phyloP scores from a whole-genome alignment of 345 rosid species.

The Brassica juncea region DNA sequence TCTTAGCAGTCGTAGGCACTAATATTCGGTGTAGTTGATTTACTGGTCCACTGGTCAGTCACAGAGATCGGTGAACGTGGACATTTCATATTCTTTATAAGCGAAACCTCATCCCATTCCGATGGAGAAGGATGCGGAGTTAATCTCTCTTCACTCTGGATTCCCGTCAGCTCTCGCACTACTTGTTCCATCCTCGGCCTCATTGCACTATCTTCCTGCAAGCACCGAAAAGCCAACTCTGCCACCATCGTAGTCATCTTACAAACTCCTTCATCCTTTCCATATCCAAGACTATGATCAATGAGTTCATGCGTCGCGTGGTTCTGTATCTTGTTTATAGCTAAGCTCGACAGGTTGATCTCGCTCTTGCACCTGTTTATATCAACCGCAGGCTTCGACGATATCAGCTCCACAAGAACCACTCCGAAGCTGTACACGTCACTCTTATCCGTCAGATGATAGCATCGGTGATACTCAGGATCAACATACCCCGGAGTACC shows the following conservation, averaged over 20 bases:
- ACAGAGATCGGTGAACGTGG: slow-evolving; percentile 62
- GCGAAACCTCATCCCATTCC: slow-evolving; percentile 37
- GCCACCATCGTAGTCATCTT: slow-evolving; percentile 54
- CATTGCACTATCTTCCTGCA: slow-evolving; percentile 58
- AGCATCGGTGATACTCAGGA: slow-evolving; percentile 66
- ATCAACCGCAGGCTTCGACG: slow-evolving; percentile 71
- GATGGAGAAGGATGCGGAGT: slow-evolving; percentile 46
- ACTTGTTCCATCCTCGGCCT: slow-evolving; percentile 62
- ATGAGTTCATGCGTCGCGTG: slow-evolving; percentile 48
- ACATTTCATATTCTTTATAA: slow-evolving; percentile 37
- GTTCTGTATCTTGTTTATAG: slow-evolving; percentile 54
- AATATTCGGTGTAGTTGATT: slow-evolving; percentile 43
- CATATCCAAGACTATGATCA: slow-evolving; percentile 57
- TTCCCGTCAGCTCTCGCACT: slow-evolving; percentile 46
- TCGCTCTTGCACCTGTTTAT: slow-evolving; percentile 53
- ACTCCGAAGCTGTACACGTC: slow-evolving; percentile 80
- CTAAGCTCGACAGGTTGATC: slow-evolving; percentile 60
- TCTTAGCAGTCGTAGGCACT: slow-evolving; percentile 36
- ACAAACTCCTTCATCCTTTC: slow-evolving; percentile 39
- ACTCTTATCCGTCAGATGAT: slow-evolving; percentile 65
- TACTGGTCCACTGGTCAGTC: slow-evolving; percentile 55
- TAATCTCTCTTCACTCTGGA: slow-evolving; percentile 33
- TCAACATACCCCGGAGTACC: slow-evolving; percentile 75
- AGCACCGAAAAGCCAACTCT: slow-evolving; percentile 59
- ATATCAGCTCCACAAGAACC: slow-evolving; percentile 60